These are phyloP conservation scores for Fusarium multiceps DNA, from an alignment of 2,329 filamentous ascomycete species.

Conservation along the genomic window DNA sequence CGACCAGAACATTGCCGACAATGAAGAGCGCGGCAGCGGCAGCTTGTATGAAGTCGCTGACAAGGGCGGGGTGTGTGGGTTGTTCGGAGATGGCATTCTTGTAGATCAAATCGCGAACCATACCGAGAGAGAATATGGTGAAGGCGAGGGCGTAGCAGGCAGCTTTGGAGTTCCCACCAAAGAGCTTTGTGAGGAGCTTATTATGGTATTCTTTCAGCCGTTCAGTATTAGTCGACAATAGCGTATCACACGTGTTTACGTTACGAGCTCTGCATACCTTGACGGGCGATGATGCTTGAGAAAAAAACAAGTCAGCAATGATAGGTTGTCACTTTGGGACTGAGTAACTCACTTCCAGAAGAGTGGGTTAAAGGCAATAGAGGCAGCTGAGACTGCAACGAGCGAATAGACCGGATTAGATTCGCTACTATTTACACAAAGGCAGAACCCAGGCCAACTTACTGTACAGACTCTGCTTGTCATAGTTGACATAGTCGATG, in stretches of 20 bases:
- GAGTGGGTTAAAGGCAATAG: conserved; percentile 96
- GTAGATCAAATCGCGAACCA: conserved; percentile 89
- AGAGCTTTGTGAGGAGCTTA: conserved; percentile 87
- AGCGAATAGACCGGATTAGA: conserved; percentile 30
- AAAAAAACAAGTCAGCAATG: conserved; percentile 49
- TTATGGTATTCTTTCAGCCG: conserved; percentile 81
- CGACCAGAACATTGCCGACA: conserved; percentile 83
- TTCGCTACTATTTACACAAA: conserved; percentile 2
- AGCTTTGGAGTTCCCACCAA: conserved; percentile 78
- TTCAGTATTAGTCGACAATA: conserved; percentile 27
- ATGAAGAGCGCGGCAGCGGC: conserved; percentile 78
- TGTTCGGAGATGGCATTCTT: conserved; percentile 81
- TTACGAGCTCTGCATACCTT: conserved; percentile 65
- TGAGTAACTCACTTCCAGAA: conserved; percentile 91
- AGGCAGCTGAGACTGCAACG: conserved; percentile 78
- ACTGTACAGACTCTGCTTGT: conserved; percentile 75
- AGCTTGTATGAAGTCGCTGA: conserved; percentile 67
- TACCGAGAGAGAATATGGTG: conserved; percentile 90
- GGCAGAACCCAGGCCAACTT: conserved; percentile 49
- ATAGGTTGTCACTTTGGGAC: not conserved
- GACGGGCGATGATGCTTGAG: conserved; percentile 80
- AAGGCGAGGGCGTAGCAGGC: conserved; percentile 92
- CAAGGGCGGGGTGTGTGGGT: conserved; percentile 79
- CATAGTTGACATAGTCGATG: conserved; percentile 74
- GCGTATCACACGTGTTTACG: not conserved